Base-by-base conservation (phyloP, 768 basidiomycete genomes). In the Crepidotus variabilis region DNA sequence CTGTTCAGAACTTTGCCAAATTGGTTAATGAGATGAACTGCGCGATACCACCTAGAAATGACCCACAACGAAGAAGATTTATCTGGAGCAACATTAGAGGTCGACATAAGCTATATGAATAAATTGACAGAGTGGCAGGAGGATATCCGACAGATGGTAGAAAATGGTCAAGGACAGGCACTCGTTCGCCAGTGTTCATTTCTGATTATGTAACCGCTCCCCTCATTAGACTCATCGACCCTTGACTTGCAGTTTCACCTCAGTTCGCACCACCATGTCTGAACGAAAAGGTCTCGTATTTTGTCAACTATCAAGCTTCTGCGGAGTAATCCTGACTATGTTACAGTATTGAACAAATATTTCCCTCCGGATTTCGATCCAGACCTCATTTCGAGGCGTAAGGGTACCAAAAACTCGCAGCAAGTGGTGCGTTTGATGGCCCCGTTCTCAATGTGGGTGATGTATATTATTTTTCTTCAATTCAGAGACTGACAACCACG, bases 381-480 rank as follows among this genome's bases (percentile, higher is more conserved):
- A 56, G 87, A 91, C 63, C 89, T 97, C 73, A 98, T 98, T 70
- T 92, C 92, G 22, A 82, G 96, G 60, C 78, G 94, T 65, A 93
- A 89, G 70, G 83, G 86, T 60, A 89, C 92, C 55, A 94, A 90
- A 81, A 95, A 96, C 72, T 90, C 90, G 13, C 97, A 99, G 68
- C 94, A 97, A 75, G 91, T 95, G 57, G 94, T 99, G 57, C 92
- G 96, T 79, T 82, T 99, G 50, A 99, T 99, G 97, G 96, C 97
- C 2, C 97, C 97, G 0, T 99, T 98, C 71, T 96, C 94, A 3
- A 99, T 99, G 97, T 88, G 72, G 62, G 84, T 51, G 11, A 1
- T 18, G 1, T n/a, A 14, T 24, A 14, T 36, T 39, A 34, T 9
- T 18, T 43, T 16, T 53, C 14, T 47, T 11, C 20, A 46, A 10